phyloP scores from a whole-genome alignment of 2,329 filamentous ascomycete species.

The Macrophomina pseudophaseolina region DNA sequence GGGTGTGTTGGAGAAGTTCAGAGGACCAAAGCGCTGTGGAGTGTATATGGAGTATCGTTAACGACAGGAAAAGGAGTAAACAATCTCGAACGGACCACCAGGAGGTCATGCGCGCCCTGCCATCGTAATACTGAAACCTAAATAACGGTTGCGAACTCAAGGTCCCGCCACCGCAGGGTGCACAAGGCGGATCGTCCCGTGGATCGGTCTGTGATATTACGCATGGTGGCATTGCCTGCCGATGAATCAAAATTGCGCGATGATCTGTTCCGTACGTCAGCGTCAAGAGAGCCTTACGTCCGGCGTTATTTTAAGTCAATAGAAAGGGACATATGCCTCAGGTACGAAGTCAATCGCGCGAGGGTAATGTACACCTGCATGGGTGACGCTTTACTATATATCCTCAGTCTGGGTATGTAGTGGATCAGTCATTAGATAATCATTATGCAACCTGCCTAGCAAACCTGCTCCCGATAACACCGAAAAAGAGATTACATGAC shows the following conservation, averaged over 20 bases:
- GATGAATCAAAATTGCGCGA: conserved; percentile 10
- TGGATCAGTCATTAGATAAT: conserved; percentile 27
- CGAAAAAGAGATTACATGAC: conserved; percentile 52
- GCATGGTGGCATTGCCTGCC: conserved; percentile 1
- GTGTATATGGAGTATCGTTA: conserved; percentile 17
- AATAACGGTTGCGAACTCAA: conserved; percentile 12
- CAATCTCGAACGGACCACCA: conserved; percentile 20
- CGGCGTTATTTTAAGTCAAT: conserved; percentile 4
- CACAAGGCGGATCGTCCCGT: background rate
- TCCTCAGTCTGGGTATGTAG: conserved; percentile 26
- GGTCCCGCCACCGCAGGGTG: conserved; percentile 10
- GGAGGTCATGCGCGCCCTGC: background rate
- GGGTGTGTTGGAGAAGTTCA: conserved; percentile 9
- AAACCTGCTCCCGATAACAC: conserved; percentile 21
- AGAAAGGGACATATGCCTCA: background rate
- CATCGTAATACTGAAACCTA: conserved; percentile 17
- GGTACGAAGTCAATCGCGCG: background rate
- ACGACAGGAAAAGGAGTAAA: conserved; percentile 19
- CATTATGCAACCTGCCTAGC: conserved; percentile 24
- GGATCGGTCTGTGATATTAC: conserved; percentile 4
- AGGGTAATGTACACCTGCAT: background rate
- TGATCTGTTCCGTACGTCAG: conserved; percentile 14
- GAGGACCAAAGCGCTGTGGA: conserved; percentile 20
- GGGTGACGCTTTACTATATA: conserved; percentile 19
- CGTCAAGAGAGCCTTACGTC: background rate